Conservation (phyloP, 306 rosid genomes). For the Trifolium repens region DNA sequence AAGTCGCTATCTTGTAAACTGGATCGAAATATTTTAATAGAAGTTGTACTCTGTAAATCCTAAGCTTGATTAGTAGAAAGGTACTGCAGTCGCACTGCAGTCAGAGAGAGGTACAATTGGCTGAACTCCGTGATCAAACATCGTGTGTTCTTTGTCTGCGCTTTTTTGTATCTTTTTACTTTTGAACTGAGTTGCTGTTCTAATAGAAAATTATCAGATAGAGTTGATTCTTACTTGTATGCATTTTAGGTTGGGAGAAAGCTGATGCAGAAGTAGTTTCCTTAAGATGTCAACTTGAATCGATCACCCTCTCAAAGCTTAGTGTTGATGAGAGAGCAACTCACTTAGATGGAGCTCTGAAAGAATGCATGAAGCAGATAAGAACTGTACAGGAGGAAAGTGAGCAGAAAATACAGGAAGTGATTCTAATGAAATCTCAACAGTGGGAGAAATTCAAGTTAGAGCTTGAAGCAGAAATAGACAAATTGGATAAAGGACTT, state of each 20-base stretch:
- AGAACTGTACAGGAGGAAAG: slow-evolving; percentile 79
- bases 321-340: slow-evolving; percentile 75
- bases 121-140: neutral
- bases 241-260: slow-evolving; percentile 89
- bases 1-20: neutral
- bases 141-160: neutral
- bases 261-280: slow-evolving; percentile 91
- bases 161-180: neutral
- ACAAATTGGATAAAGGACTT: slow-evolving; percentile 70
- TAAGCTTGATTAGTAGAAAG: neutral
- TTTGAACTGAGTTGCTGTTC: neutral
- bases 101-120: neutral
- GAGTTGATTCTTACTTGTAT: slow-evolving; percentile 8
- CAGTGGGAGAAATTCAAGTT: slow-evolving; percentile 76
- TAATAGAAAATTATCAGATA: neutral
- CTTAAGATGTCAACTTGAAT: slow-evolving; percentile 71
- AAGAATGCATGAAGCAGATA: slow-evolving; percentile 87
- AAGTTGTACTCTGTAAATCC: neutral
- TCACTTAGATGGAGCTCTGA: slow-evolving; percentile 88
- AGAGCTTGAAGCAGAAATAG: slow-evolving; percentile 77
- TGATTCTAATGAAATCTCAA: slow-evolving; percentile 62
- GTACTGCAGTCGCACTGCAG: neutral
- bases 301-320: slow-evolving; percentile 74
- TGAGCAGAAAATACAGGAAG: slow-evolving; percentile 81
- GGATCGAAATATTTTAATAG: neutral